Base-by-base conservation (phyloP, 2,329 filamentous ascomycete genomes). In the Hypoxylon sp. region DNA sequence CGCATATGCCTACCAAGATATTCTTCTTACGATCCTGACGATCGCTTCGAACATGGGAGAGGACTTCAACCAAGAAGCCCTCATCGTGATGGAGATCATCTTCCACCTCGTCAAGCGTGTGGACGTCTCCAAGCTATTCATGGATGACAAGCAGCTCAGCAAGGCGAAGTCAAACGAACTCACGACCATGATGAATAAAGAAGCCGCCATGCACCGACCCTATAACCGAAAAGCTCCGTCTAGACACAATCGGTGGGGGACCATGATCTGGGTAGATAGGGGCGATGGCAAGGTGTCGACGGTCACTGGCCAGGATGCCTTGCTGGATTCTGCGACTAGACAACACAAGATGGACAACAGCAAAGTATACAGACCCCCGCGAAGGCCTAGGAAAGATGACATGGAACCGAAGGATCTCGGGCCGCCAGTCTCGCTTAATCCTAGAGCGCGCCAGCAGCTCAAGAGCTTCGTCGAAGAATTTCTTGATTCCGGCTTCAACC, bases 241-340 rank as follows among this genome's bases (percentile, higher is more conserved):
- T 2, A 82, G 95, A 43, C 95, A 99, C 74, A 96, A 93, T 67
- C 86, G 95, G 27, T 99, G 98, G 69, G 95, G 95, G 2, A 96
- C 93, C 9, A 98, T 98, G 91, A 87, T 97, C 27, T 98, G 94
- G 93, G 86, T 99, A 31, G 92, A 96, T 77, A 83, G 93, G 53
- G 90, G 92, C 45, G 89, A 93, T 66, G 87, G 89, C 47, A 93
- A 93, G 69, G 85, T 95, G 67, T 89, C 91, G 0, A 92, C 93
- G 0, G 83, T 99, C 1, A 93, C 92, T 0, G 95, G 95, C 1
- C 94, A 98, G 71, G 89, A 92, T 67, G 90, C 90, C 3, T 83
- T 99, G 40, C 84, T 87, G 2, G 87, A 92, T 67, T 84, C 87
- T 5, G 83, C 89, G 7, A 83, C 84, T 33, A 89, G 90, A 5